Conservation (phyloP, 129 eudicot species). For the Pulicaria dysenterica region DNA sequence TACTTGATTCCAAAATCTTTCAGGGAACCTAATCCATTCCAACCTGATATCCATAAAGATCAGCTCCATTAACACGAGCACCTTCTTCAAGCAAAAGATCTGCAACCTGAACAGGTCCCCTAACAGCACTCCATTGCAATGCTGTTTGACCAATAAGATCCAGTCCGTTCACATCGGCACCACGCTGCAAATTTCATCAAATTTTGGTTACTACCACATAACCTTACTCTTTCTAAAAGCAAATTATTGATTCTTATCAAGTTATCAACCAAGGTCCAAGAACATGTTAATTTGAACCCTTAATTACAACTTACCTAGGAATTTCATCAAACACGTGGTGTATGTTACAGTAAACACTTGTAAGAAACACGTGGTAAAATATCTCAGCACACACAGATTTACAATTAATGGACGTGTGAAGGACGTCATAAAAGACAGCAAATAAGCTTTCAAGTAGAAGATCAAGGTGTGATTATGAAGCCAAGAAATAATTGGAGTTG, state of each 20-base stretch:
- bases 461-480: neutral
- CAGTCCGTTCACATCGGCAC: conserved; percentile 87
- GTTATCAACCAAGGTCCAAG: conserved; percentile 18
- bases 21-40: too few relatives aligned
- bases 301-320: too few relatives aligned
- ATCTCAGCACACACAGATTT: too few relatives aligned
- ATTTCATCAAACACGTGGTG: too few relatives aligned
- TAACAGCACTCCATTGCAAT: conserved; percentile 98
- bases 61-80: conserved; percentile 77
- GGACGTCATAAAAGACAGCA: too few relatives aligned
- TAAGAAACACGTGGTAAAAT: too few relatives aligned
- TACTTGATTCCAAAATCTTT: too few relatives aligned
- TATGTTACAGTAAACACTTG: too few relatives aligned
- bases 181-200: conserved; percentile 60
- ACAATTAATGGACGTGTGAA: too few relatives aligned
- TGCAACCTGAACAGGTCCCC: conserved; percentile 88
- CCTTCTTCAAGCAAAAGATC: conserved; percentile 94
- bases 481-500: too few relatives aligned
- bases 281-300: neutral
- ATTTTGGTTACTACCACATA: conserved; percentile 3
- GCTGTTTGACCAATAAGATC: conserved; percentile 98
- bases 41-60: conserved; percentile 94
- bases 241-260: conserved; percentile 1
- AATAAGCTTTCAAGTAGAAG: too few relatives aligned
- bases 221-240: neutral